Conservation (phyloP, 2,329 filamentous ascomycete species). For the Epichloe festucae region DNA sequence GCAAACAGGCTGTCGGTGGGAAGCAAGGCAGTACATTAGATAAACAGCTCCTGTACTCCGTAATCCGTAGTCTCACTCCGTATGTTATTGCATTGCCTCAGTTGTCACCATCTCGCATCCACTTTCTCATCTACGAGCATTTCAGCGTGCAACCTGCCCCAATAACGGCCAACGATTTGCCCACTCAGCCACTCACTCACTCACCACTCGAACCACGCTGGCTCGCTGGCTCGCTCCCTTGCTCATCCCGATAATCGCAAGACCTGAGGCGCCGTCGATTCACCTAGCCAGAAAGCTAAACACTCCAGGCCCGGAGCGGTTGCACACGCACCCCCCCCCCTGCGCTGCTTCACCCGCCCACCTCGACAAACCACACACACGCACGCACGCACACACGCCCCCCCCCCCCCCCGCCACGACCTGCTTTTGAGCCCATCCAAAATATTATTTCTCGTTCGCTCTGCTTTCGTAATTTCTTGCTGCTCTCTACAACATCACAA, state of each 20-base stretch:
- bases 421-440: slow-evolving; percentile 16
- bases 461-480: slow-evolving; percentile 9
- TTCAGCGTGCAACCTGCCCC: slow-evolving; percentile 3
- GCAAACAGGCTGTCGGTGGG: not conserved
- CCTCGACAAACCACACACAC: slow-evolving; percentile 11
- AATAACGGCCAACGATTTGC: slow-evolving; percentile 2
- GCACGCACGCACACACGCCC: slow-evolving; percentile 8
- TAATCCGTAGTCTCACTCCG: not conserved
- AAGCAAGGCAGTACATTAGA: not conserved
- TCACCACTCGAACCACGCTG: not conserved
- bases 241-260: slow-evolving; percentile 19
- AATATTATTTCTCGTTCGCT: slow-evolving; percentile 27
- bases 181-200: not conserved
- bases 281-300: slow-evolving; percentile 7
- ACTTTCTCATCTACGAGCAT: not conserved
- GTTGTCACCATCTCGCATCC: not conserved
- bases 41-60: not conserved
- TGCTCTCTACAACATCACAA: slow-evolving; percentile 7
- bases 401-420: slow-evolving; percentile 2
- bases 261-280: slow-evolving; percentile 16
- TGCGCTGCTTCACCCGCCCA: slow-evolving; percentile 1
- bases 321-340: slow-evolving; percentile 4
- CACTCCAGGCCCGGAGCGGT: slow-evolving; percentile 8
- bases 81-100: not conserved
- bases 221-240: slow-evolving; percentile 1